Base-by-base conservation (phyloP, 352 stramenopile genomes). In the Phytopythium boreale region DNA sequence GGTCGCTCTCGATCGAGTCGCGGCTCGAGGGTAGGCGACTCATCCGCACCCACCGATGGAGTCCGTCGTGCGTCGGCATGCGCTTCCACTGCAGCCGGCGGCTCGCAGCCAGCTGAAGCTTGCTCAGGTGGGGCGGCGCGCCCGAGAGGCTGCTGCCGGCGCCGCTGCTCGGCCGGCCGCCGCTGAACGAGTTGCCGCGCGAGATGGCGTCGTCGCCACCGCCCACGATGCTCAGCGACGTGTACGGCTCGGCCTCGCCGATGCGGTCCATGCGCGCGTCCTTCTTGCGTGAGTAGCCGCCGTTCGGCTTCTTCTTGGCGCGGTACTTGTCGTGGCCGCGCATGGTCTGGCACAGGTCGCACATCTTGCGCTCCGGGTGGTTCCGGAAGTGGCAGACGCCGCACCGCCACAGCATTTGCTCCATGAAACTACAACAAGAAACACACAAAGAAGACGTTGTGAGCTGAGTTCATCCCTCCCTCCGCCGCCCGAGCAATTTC, bases 311-410 rank as follows among this genome's bases (percentile, higher is more conserved):
- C 29, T 52, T 72, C 46, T 71, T 73, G 50, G 73, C 69, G 22
- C 81, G 67, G 27, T 86, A 76, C 51, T 74, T 63, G 47, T 92
- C 85, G 0, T 79, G 70, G 44, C 82, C 82, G 8, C 80, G 66
- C 34, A 79, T 43, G 8, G 82, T 96, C 64, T 95, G 87, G 65
- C 90, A 97, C 62, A 96, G 64, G 57, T 93, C 87, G 75, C 90
- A 97, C 53, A 84, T 70, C 59, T 89, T 88, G 41, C 82, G 79
- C 41, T 90, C 80, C 10, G 87, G 85, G 53, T 92, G 79, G 67
- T 97, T 97, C 26, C 89, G 82, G 69, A 97, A 97, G n/a, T 87
- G 84, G 66, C 88, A 97, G 2, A 96, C 85, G 26, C 75, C 77
- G 64, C 90, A 97, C n/a, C 77, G 74, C 90, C 90, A 97, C 17